Evolutionary conservation across 768 basidiomycete species (phyloP).

Genomic region (Kwoniella newhampshirensis): DNA sequence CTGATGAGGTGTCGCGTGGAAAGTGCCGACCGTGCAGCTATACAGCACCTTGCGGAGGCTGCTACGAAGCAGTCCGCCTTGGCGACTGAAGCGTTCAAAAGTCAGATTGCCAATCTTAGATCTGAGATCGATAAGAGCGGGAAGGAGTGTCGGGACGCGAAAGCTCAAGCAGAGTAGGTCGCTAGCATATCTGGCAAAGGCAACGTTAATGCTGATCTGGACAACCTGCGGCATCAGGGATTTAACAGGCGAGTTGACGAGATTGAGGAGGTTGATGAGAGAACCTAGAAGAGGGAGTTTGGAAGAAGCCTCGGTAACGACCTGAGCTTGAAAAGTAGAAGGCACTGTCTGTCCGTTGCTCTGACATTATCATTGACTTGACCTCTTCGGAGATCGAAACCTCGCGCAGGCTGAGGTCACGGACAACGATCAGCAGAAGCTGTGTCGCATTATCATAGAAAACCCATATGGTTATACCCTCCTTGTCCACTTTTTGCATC

Average conservation of each 20-base stretch:
- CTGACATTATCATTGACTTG: no score
- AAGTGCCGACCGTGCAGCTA: slow-evolving; percentile 23
- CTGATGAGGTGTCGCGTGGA: slow-evolving; percentile 1
- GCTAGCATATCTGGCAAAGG: background rate
- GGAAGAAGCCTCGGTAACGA: slow-evolving; percentile 7
- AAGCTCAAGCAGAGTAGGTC: slow-evolving; percentile 37
- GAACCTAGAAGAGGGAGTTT: slow-evolving; percentile 20
- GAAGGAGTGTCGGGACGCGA: slow-evolving; percentile 23
- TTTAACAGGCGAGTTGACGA: slow-evolving; percentile 30
- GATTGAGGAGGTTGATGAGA: slow-evolving; percentile 36
- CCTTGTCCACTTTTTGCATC: no score
- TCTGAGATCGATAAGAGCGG: slow-evolving; percentile 25
- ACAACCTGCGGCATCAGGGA: slow-evolving; percentile 25
- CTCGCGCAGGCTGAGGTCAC: no score
- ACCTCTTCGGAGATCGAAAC: no score
- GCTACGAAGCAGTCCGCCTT: slow-evolving; percentile 16
- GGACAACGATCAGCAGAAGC: no score
- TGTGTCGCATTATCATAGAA: no score
- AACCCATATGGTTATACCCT: no score
- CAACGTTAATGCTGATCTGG: background rate
- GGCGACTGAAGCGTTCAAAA: slow-evolving; percentile 27
- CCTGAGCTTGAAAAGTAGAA: no score
- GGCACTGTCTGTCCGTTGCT: no score
- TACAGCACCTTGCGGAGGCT: slow-evolving; percentile 22
- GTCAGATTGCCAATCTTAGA: slow-evolving; percentile 28